Evolutionary conservation across 2,329 filamentous ascomycete genomes (phyloP), one percentile per base, ranked within the genome.

Genomic region (Xylaria sp.): DNA sequence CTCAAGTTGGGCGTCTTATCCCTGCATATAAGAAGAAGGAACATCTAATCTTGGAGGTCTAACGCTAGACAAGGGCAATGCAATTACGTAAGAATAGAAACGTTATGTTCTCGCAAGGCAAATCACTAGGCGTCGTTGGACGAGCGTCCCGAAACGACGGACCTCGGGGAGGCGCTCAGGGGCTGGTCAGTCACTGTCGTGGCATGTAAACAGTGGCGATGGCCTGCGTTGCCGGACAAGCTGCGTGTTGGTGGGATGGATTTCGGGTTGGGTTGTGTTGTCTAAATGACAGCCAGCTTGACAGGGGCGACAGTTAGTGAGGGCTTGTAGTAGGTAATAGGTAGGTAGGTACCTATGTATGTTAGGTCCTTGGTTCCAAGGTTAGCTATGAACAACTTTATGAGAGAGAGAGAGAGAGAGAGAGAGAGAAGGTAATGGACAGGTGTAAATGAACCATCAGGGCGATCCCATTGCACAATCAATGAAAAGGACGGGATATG

Each of bases 101-200:
- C 11, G 11, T 28, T 12, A 53, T 35, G 28, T 12, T 33, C 42
- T 47, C 31, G 9, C 40, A 17, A 46, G 17, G 12, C 23, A 28
- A 47, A 37, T 15, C 4, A 45, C 14, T 23, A 47, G 37, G 46
- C 28, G n/a, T n/a, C 2, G 35, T 38, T 28, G 8, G 45, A 25
- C 4, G 15, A 17, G 38, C 23, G 51, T 46, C 40, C 46, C 35
- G 33, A 23, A 33, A 33, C 21, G 45, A 45, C 42, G 51, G 40
- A 51, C 31, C 23, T 25, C 38, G 45, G 25, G 38, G 45, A 45
- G 50, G 35, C 31, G 28, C 25, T 33, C 50, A 15, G 42, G 50
- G 28, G 38, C 31, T 38, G 23, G 61, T 60, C 25, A 40, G 61
- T 60, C 25, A 40, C 50, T 28, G 49, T 52, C n/a, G 56, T 56